Evolutionary conservation across 139 green algal species (phyloP).

Genomic region (Chlorella sp.): DNA sequence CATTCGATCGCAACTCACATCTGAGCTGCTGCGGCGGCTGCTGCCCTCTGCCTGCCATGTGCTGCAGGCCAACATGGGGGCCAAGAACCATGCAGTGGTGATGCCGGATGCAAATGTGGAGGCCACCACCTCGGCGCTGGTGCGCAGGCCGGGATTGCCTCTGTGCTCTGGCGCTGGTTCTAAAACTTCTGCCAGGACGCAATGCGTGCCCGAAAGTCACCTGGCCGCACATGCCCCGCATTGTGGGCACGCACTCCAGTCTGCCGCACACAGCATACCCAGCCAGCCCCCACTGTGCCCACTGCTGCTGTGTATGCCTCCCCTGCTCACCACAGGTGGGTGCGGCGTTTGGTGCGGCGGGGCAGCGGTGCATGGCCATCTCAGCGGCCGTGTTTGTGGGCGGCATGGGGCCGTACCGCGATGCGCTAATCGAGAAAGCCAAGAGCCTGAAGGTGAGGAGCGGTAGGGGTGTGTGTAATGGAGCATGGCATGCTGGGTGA

Average conservation of each 20-base stretch:
- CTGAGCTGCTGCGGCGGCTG: too few species aligned
- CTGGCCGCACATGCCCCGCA: too few species aligned
- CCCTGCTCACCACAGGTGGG: conserved; percentile 41
- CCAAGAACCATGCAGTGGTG: conserved; percentile 98
- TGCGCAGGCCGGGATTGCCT: background rate
- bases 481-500: too few species aligned
- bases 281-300: too few species aligned
- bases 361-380: conserved; percentile 98
- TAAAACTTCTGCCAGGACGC: too few species aligned
- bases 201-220: too few species aligned
- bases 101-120: conserved; percentile 94
- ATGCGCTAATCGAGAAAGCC: conserved; percentile 75
- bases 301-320: too few species aligned
- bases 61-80: conserved; percentile 93
- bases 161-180: too few species aligned
- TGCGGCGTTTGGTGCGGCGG: conserved; percentile 94
- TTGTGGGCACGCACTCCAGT: too few species aligned
- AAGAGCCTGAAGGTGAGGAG: conserved; percentile 70
- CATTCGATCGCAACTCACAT: too few species aligned
- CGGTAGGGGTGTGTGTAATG: background rate
- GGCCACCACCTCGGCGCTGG: conserved; percentile 77
- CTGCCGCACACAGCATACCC: too few species aligned
- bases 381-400: conserved; percentile 94
- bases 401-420: conserved; percentile 63
- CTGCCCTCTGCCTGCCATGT: too few species aligned